Conservation (phyloP, 73 alveolate species). For the Urostyla sp. region DNA sequence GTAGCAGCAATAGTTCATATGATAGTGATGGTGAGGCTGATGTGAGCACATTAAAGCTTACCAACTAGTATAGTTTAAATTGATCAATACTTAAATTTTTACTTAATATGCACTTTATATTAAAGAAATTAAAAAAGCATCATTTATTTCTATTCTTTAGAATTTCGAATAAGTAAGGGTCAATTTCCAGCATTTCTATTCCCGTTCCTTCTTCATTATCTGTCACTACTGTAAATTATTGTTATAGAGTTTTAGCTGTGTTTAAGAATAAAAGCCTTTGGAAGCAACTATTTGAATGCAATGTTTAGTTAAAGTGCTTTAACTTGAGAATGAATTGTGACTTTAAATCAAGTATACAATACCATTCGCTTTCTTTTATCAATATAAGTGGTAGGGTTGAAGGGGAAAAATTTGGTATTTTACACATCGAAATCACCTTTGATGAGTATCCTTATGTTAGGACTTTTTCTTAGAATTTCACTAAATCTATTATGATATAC, state of each 20-base stretch:
- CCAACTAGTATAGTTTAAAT: too few species aligned
- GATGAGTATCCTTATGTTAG: background rate
- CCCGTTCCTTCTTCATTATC: constrained; percentile 6
- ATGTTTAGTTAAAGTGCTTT: background rate
- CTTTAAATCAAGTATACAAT: background rate
- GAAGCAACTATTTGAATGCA: background rate
- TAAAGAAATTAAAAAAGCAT: too few species aligned
- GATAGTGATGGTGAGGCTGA: too few species aligned
- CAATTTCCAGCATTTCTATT: too few species aligned
- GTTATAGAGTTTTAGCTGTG: background rate
- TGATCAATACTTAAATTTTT: too few species aligned
- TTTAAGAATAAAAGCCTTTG: background rate
- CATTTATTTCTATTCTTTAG: too few species aligned
- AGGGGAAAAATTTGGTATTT: background rate
- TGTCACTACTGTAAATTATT: background rate
- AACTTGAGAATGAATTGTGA: background rate
- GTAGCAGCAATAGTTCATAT: too few species aligned
- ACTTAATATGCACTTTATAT: too few species aligned
- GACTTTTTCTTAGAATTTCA: constrained; percentile 1
- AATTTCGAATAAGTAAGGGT: too few species aligned
- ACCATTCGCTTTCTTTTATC: background rate
- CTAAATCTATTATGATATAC: background rate
- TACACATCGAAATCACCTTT: background rate
- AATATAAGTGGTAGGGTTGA: background rate
- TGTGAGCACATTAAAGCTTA: too few species aligned